Percentiles rank a stretch among this genome's conserved stretches.
Evolutionary conservation across 352 stramenopile species (phyloP).

Genomic region (Stephanocyclus meneghinianus): DNA sequence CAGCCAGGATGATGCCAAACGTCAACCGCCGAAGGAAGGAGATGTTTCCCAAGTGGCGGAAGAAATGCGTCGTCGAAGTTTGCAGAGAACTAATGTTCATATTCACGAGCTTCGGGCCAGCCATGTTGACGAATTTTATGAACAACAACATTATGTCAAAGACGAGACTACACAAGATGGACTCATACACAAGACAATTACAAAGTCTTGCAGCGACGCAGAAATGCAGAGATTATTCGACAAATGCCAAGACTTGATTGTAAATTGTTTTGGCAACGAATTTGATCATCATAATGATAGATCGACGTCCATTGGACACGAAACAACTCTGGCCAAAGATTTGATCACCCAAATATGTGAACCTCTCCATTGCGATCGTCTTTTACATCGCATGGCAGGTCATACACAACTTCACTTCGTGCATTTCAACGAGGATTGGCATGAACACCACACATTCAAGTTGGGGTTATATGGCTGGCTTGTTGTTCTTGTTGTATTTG

Average conservation of each 20-base stretch:
- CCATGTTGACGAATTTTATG: neutral
- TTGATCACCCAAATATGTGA: conserved; percentile 27
- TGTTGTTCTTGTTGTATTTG: conserved; percentile 10
- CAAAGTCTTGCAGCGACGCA: conserved; percentile 14
- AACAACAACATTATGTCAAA: no score
- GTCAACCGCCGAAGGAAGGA: conserved; percentile 2
- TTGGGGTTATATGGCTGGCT: conserved; percentile 28
- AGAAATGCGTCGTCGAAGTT: conserved; percentile 20
- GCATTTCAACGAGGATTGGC: conserved; percentile 28
- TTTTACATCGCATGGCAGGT: conserved; percentile 31
- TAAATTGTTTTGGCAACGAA: conserved; percentile 22
- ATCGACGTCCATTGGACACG: neutral
- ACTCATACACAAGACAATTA: neutral
- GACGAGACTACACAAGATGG: no score
- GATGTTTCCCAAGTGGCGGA: neutral
- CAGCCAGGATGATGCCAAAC: neutral
- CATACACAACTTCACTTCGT: conserved; percentile 23
- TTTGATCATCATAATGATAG: neutral
- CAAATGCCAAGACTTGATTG: conserved; percentile 19
- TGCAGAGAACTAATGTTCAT: conserved; percentile 3
- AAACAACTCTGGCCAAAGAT: conserved; percentile 13
- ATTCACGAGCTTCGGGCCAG: neutral
- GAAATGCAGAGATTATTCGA: conserved; percentile 28
- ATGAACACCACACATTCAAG: conserved; percentile 24
- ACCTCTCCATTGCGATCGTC: conserved; percentile 23